Conservation (phyloP, 2,329 filamentous ascomycete species). For the Colletotrichum magnum region DNA sequence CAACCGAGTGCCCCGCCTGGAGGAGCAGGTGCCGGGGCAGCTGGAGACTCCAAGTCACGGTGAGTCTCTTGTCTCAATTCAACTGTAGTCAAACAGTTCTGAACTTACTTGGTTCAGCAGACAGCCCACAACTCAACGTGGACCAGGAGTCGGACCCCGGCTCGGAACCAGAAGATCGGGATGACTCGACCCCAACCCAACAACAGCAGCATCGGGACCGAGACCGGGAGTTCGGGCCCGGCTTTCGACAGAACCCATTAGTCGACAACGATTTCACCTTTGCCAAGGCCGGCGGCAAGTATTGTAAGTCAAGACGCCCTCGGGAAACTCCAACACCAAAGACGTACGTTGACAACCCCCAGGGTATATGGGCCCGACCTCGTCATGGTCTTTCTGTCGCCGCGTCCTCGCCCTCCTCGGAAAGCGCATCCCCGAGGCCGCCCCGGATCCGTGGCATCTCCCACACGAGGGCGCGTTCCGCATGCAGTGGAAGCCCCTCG, state of each 20-base stretch:
- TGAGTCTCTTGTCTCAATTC: neutral
- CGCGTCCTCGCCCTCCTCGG: slow-evolving; percentile 51
- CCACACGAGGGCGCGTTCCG: slow-evolving; percentile 48
- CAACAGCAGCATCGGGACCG: neutral
- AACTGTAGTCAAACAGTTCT: neutral
- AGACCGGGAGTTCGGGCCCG: slow-evolving; percentile 27
- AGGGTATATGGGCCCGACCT: slow-evolving; percentile 54
- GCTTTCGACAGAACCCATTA: slow-evolving; percentile 46
- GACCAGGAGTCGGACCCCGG: slow-evolving; percentile 26
- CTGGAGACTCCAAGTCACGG: slow-evolving; percentile 31
- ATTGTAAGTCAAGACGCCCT: slow-evolving; percentile 43
- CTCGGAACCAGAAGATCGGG: slow-evolving; percentile 19
- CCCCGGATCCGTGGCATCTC: slow-evolving; percentile 50
- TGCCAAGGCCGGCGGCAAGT: slow-evolving; percentile 48
- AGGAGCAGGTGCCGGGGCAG: slow-evolving; percentile 6
- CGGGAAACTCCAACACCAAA: neutral
- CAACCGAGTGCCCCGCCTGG: neutral
- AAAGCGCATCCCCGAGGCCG: slow-evolving; percentile 49
- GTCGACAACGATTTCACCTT: slow-evolving; percentile 51
- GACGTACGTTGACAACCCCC: neutral
- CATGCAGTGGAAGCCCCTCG: slow-evolving; percentile 47
- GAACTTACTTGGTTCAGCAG: slow-evolving; percentile 8
- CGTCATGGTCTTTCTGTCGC: slow-evolving; percentile 54
- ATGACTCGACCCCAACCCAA: slow-evolving; percentile 3
- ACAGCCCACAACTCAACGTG: slow-evolving; percentile 15